Evolutionary conservation across 768 basidiomycete genomes (phyloP), one percentile per base, ranked within the genome.

Genomic region (Fomitopsis pulvina): DNA sequence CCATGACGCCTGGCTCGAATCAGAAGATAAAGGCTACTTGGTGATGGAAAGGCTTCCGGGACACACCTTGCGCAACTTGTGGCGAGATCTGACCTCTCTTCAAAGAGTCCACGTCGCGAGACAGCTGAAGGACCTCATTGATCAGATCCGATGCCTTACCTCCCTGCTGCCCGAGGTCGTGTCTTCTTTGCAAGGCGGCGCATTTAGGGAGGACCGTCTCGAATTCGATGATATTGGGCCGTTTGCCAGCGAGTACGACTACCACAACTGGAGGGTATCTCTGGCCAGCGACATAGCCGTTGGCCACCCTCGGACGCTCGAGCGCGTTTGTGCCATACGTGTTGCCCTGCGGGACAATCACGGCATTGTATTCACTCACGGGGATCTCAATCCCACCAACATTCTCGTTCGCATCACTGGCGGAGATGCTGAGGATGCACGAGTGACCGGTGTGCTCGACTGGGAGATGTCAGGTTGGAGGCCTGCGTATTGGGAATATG

Each of bases 381-480:
- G 46, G 11, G 54, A 55, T 30, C 39, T 55, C 34, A 41, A 41
- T 11, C 39, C 42, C 20, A 27, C 40, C 27, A 52, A 55, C 42
- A 48, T 55, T 28, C 30, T 55, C 4, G 54, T 55, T 5, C 34
- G 34, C 18, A 29, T 51, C 27, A 14, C 22, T 32, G 53, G 49
- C 10, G 37, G 30, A 8, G 45, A 46, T 25, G 27, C 45, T 8
- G 41, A 52, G 14, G 50, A 52, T 26, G 45, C 42, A 28, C 40
- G 43, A 21, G 39, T 55, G 12, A 22, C 47, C 29, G 50, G 45
- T 4, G 2, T 55, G 7, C 32, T 55, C 4, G 54, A 55, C 47
- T 55, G 54, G 54, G 51, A 48, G 10, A 46, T 46, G 20, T 42
- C 54, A 9, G 54, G 54, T 18, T 55, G 54, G 54, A 44, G 46